Evolutionary conservation across 164 flowering plant species (phyloP).

Genomic region (Vitis labrusca): DNA sequence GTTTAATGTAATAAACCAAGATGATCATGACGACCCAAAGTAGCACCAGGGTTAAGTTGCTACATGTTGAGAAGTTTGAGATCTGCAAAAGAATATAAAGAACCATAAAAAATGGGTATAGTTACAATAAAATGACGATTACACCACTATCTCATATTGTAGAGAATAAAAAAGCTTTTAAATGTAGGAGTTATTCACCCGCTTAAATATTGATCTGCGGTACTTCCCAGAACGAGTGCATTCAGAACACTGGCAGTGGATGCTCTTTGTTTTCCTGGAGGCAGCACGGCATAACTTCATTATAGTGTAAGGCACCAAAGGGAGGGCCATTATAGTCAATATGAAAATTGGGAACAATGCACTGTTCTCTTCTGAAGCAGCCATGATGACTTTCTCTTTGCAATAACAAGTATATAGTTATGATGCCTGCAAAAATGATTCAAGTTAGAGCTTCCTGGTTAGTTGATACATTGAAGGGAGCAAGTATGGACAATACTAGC

Average conservation of each 20-base stretch:
- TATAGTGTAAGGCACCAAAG: slow-evolving; percentile 89
- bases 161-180: too few relatives aligned
- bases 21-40: slow-evolving; percentile 82
- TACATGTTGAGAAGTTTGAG: slow-evolving; percentile 77
- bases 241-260: slow-evolving; percentile 74
- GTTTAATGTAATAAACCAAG: slow-evolving; percentile 76
- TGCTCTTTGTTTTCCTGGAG: slow-evolving; percentile 62
- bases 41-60: slow-evolving; percentile 78
- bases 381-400: slow-evolving; percentile 43
- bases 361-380: slow-evolving; percentile 81
- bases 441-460: too few relatives aligned
- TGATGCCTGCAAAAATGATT: not conserved
- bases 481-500: too few relatives aligned
- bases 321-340: slow-evolving; percentile 91
- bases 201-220: slow-evolving; percentile 67
- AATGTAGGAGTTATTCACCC: slow-evolving; percentile 37
- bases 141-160: too few relatives aligned
- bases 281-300: slow-evolving; percentile 67
- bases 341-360: slow-evolving; percentile 89
- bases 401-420: not conserved
- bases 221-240: slow-evolving; percentile 85
- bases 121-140: too few relatives aligned
- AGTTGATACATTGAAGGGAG: too few relatives aligned
- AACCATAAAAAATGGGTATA: not conserved
- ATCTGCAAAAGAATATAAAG: slow-evolving; percentile 48